Conservation (phyloP, 2,329 filamentous ascomycete genomes). For the Aspergillus brunneoviolaceus region DNA sequence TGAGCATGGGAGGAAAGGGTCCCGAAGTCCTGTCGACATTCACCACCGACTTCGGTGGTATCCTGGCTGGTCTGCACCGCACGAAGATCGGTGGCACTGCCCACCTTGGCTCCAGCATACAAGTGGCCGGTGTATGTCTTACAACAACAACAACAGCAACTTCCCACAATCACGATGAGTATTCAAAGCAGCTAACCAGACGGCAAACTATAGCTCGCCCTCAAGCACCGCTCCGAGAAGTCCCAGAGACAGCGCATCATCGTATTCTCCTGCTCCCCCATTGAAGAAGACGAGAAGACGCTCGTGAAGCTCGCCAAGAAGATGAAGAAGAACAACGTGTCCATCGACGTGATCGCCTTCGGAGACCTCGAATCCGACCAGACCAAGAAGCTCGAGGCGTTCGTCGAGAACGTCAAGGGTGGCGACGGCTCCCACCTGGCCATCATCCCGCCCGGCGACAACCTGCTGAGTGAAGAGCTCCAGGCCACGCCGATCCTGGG, state of each 20-base stretch:
- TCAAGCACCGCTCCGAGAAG: constrained; percentile 98
- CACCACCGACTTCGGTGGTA: constrained; percentile 93
- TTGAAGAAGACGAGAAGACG: constrained; percentile 84
- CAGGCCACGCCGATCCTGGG: constrained; percentile 86
- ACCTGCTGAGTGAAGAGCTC: constrained; percentile 88
- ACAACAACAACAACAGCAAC: too few relatives aligned
- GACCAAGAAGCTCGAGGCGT: constrained; percentile 84
- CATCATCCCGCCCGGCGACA: constrained; percentile 84
- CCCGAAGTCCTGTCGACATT: constrained; percentile 95
- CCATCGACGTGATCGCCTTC: constrained; percentile 92
- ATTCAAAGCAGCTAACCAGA: constrained; percentile 9
- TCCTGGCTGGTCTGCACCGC: constrained; percentile 85
- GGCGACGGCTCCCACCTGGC: constrained; percentile 89
- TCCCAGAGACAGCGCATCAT: constrained; percentile 95
- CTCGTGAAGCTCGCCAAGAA: constrained; percentile 89
- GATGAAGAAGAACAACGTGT: constrained; percentile 97
- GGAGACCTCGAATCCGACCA: constrained; percentile 89
- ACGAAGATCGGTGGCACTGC: constrained; percentile 90
- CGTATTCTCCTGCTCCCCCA: constrained; percentile 91
- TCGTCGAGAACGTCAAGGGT: constrained; percentile 90
- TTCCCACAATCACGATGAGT: too few relatives aligned
- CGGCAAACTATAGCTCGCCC: constrained; percentile 65
- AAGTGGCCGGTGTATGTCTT: constrained; percentile 79
- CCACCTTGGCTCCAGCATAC: constrained; percentile 89
- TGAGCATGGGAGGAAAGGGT: constrained; percentile 98